A percentile compares a stretch with the other conserved stretches of the same genome.
These are phyloP conservation scores for Nematodospora valgi DNA, from an alignment of 805 yeast species.

Conservation along the genomic window DNA sequence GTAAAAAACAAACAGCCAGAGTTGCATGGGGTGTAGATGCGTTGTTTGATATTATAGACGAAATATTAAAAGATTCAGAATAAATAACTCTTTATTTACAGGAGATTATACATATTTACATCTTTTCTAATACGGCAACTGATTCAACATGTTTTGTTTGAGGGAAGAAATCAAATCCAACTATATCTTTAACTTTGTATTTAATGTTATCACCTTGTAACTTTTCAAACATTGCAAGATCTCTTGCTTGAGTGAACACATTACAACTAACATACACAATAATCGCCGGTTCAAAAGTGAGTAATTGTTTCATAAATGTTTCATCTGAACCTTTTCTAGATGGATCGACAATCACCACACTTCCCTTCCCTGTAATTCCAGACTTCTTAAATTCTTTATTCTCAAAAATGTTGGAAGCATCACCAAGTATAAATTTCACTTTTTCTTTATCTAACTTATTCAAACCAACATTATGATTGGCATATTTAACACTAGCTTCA, in stretches of 20 bases:
- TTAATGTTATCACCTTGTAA: constrained; percentile 14
- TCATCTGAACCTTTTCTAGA: constrained; percentile 40
- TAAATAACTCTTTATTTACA: constrained; percentile 28
- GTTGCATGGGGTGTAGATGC: constrained; percentile 66
- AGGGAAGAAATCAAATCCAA: constrained; percentile 49
- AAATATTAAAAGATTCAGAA: constrained; percentile 48
- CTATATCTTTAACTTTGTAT: constrained; percentile 23
- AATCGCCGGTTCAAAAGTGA: constrained; percentile 33
- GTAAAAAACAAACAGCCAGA: constrained; percentile 53
- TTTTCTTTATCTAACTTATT: constrained; percentile 31
- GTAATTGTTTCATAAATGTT: constrained; percentile 32
- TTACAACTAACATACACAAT: constrained; percentile 44
- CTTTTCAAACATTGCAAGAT: constrained; percentile 26
- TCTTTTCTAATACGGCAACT: constrained; percentile 42
- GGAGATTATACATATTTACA: neutral
- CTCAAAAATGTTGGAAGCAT: constrained; percentile 34
- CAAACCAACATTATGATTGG: constrained; percentile 35
- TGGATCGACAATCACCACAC: constrained; percentile 43
- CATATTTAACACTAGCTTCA: constrained; percentile 28
- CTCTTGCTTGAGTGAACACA: constrained; percentile 45
- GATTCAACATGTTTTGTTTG: constrained; percentile 60
- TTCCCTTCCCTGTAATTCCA: constrained; percentile 27
- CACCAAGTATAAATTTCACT: constrained; percentile 34
- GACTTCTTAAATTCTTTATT: constrained; percentile 20
- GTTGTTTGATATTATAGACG: constrained; percentile 46